Evolutionary conservation across 768 basidiomycete species (phyloP).

Genomic region (Agrocybe praecox): DNA sequence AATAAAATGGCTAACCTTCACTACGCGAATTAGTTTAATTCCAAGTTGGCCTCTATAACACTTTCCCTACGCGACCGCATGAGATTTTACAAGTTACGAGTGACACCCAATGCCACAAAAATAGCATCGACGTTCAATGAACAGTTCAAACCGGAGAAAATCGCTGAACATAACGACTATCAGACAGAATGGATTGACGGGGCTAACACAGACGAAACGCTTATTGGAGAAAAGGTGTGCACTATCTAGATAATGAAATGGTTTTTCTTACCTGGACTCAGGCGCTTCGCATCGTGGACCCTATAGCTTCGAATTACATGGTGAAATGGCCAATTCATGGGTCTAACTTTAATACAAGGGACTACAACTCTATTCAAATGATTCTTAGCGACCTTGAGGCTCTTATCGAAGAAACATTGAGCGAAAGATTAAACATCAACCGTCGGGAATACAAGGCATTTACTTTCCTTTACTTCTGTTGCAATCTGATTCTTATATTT

Average conservation of each 20-base stretch:
- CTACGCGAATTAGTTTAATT: slow-evolving; percentile 57
- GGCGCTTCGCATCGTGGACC: slow-evolving; percentile 75
- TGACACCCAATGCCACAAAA: slow-evolving; percentile 67
- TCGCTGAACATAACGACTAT: slow-evolving; percentile 84
- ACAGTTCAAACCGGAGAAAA: slow-evolving; percentile 83
- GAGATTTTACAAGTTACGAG: slow-evolving; percentile 83
- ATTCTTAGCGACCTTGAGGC: slow-evolving; percentile 78
- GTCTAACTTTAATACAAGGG: slow-evolving; percentile 80
- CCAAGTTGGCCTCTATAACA: slow-evolving; percentile 72
- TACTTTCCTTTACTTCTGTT: background rate
- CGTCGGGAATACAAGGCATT: slow-evolving; percentile 60
- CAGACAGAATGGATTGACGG: slow-evolving; percentile 82
- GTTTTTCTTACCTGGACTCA: slow-evolving; percentile 25
- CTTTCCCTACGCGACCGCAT: slow-evolving; percentile 79
- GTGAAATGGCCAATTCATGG: slow-evolving; percentile 83
- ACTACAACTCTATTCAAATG: slow-evolving; percentile 72
- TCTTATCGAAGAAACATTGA: slow-evolving; percentile 64
- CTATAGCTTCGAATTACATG: slow-evolving; percentile 65
- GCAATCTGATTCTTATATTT: background rate
- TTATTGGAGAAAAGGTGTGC: slow-evolving; percentile 72
- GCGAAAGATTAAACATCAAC: slow-evolving; percentile 58
- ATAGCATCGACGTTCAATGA: slow-evolving; percentile 82
- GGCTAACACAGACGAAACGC: slow-evolving; percentile 46
- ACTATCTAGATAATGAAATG: background rate
- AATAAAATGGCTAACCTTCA: background rate